Conservation (phyloP, 139 green algal species). For the Bryopsis sp. region DNA sequence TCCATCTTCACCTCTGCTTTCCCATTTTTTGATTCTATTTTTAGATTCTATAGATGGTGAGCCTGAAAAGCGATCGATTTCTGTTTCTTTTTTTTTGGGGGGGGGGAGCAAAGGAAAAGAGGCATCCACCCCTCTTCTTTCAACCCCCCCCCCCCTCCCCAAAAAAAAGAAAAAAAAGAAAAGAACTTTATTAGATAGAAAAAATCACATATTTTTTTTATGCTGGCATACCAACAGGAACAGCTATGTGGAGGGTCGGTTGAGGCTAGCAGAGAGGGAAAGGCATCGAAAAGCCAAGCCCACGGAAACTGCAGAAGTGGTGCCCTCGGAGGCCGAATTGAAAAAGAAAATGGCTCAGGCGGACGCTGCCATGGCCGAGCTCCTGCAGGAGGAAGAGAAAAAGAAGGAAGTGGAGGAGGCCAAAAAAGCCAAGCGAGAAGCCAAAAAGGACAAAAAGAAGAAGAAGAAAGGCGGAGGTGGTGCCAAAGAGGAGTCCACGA, state of each 20-base stretch:
- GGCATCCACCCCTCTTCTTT: too few species aligned
- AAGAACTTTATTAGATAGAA: too few species aligned
- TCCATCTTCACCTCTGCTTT: neutral
- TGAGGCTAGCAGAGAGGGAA: slow-evolving; percentile 34
- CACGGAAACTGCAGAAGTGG: neutral
- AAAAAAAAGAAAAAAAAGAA: too few species aligned
- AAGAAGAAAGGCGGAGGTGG: neutral
- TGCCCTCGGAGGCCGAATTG: slow-evolving; percentile 3
- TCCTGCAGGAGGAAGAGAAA: slow-evolving; percentile 32
- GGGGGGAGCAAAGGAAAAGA: too few species aligned
- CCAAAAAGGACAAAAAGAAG: slow-evolving; percentile 17
- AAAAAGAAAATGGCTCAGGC: slow-evolving; percentile 28
- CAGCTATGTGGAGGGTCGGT: slow-evolving; percentile 38
- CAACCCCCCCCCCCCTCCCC: too few species aligned
- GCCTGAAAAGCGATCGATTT: too few species aligned
- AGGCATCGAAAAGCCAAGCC: slow-evolving; percentile 22
- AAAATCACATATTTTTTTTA: too few species aligned
- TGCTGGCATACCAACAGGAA: slow-evolving; percentile 5
- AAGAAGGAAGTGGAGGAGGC: slow-evolving; percentile 14
- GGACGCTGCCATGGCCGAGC: slow-evolving; percentile 33
- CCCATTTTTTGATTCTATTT: too few species aligned
- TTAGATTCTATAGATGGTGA: too few species aligned
- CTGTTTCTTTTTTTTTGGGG: too few species aligned
- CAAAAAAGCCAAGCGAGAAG: slow-evolving; percentile 12
- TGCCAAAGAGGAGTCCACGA: neutral